Percentiles rank a stretch among this genome's conserved stretches.
Evolutionary conservation across 1,284 basidiomycete genomes (phyloP).

Genomic region (Malassezia japonica): DNA sequence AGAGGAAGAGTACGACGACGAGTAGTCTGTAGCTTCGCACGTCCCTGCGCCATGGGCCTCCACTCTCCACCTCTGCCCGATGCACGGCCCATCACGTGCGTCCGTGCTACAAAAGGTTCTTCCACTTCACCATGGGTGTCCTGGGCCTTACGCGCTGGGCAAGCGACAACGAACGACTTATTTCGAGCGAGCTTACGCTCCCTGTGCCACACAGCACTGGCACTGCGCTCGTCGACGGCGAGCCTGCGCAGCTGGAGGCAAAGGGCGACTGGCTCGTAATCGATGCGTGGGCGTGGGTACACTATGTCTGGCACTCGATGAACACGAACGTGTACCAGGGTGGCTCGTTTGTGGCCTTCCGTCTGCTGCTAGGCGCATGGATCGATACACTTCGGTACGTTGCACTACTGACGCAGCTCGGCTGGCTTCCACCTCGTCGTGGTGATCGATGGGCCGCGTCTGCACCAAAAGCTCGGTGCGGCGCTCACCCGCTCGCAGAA

Average conservation of each 20-base stretch:
- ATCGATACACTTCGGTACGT: slow-evolving; percentile 10
- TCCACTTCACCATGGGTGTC: slow-evolving; percentile 13
- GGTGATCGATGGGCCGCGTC: slow-evolving; percentile 16
- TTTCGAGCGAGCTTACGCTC: slow-evolving; percentile 15
- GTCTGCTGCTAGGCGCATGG: slow-evolving; percentile 9
- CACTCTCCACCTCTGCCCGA: not conserved
- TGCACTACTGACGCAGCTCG: not conserved
- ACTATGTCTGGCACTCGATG: slow-evolving; percentile 20
- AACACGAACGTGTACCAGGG: slow-evolving; percentile 20
- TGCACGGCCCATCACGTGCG: slow-evolving; percentile 12
- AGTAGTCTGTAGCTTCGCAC: not conserved
- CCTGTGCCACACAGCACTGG: slow-evolving; percentile 9
- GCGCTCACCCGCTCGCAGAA: slow-evolving; percentile 14
- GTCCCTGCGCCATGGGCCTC: not conserved
- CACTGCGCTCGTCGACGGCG: slow-evolving; percentile 9
- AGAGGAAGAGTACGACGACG: slow-evolving; percentile 8
- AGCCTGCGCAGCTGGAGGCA: slow-evolving; percentile 7
- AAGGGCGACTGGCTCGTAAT: slow-evolving; percentile 18
- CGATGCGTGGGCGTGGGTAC: slow-evolving; percentile 19
- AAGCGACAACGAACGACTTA: slow-evolving; percentile 13
- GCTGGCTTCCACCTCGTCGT: slow-evolving; percentile 15
- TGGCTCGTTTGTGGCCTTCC: slow-evolving; percentile 12
- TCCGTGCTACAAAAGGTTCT: not conserved
- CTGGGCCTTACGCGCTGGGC: slow-evolving; percentile 19
- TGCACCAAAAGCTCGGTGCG: slow-evolving; percentile 17